Percentiles rank a stretch among this genome's conserved stretches.
phyloP scores from a whole-genome alignment of 768 basidiomycete genomes.

The Ramaria sp. region DNA sequence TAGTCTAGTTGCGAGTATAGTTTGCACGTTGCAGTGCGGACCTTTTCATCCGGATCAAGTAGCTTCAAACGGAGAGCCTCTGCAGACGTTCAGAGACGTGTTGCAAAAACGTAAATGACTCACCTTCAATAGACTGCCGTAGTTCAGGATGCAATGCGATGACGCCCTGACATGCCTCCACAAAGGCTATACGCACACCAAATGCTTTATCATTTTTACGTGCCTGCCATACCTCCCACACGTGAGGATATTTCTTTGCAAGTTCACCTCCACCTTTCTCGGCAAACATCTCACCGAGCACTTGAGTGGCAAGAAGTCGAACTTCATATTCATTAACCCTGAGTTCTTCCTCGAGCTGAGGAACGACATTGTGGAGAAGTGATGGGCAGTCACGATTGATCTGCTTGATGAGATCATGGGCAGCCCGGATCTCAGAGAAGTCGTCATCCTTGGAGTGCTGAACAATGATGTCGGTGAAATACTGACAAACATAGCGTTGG shows the following conservation, averaged over 20 bases:
- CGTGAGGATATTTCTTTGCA: slow-evolving; percentile 65
- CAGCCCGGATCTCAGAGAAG: slow-evolving; percentile 47
- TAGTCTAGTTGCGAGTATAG: slow-evolving; percentile 80
- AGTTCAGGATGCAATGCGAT: slow-evolving; percentile 57
- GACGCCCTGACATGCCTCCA: slow-evolving; percentile 56
- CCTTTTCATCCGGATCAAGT: slow-evolving; percentile 82
- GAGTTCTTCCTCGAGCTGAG: slow-evolving; percentile 86
- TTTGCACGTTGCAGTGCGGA: slow-evolving; percentile 76
- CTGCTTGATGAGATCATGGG: slow-evolving; percentile 79
- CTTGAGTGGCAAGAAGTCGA: slow-evolving; percentile 73
- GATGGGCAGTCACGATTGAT: slow-evolving; percentile 72
- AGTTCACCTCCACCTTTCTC: slow-evolving; percentile 66
- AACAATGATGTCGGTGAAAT: slow-evolving; percentile 86
- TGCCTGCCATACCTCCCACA: slow-evolving; percentile 79
- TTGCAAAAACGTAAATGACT: slow-evolving; percentile 13
- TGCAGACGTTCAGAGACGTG: slow-evolving; percentile 16
- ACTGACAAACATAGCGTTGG: slow-evolving; percentile 79
- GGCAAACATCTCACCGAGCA: slow-evolving; percentile 84
- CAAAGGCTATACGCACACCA: slow-evolving; percentile 63
- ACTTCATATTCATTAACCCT: slow-evolving; percentile 61
- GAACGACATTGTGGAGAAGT: slow-evolving; percentile 82
- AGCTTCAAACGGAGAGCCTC: slow-evolving; percentile 56
- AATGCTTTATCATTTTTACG: slow-evolving; percentile 68
- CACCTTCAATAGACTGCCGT: slow-evolving; percentile 63
- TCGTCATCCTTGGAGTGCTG: slow-evolving; percentile 35